Percentiles rank a stretch among this genome's conserved stretches.
Evolutionary conservation across 768 basidiomycete genomes (phyloP).

Genomic region (Boletellus emodensis): DNA sequence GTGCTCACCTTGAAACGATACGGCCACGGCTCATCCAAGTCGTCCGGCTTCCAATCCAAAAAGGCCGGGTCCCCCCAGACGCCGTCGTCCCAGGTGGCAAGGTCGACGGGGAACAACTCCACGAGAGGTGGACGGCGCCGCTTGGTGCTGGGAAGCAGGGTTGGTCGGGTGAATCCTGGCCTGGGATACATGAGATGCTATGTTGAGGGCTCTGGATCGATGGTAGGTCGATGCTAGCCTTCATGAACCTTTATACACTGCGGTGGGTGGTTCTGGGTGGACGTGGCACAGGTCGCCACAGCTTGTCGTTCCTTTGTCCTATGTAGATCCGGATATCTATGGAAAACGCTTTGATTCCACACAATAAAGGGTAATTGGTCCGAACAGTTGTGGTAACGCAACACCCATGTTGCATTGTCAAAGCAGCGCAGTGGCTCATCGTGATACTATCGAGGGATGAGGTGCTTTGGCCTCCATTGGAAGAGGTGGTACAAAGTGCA

Average conservation of each 20-base stretch:
- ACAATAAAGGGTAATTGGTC: conserved; percentile 7
- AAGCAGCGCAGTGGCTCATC: background rate
- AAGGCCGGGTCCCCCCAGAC: conserved; percentile 15
- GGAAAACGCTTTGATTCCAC: conserved; percentile 9
- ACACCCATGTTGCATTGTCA: background rate
- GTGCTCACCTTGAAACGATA: conserved; percentile 45
- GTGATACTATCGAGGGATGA: background rate
- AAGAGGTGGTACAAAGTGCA: too few relatives aligned
- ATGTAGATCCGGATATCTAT: conserved; percentile 6
- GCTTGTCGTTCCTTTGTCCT: conserved; percentile 16
- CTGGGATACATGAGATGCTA: background rate
- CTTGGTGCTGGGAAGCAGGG: background rate
- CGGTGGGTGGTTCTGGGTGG: conserved; percentile 4
- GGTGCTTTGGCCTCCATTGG: too few relatives aligned
- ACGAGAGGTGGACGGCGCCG: background rate
- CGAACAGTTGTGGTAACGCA: conserved; percentile 1
- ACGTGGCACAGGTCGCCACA: conserved; percentile 15
- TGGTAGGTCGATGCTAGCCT: background rate
- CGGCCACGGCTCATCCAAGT: conserved; percentile 48
- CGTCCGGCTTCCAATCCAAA: conserved; percentile 31
- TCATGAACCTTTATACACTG: conserved; percentile 12
- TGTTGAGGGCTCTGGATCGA: background rate
- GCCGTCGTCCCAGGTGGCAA: conserved; percentile 26
- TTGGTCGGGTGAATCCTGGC: background rate
- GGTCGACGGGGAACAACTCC: conserved; percentile 21